Conservation (phyloP, 2,329 filamentous ascomycete genomes). For the Stagonosporopsis tanaceti region DNA sequence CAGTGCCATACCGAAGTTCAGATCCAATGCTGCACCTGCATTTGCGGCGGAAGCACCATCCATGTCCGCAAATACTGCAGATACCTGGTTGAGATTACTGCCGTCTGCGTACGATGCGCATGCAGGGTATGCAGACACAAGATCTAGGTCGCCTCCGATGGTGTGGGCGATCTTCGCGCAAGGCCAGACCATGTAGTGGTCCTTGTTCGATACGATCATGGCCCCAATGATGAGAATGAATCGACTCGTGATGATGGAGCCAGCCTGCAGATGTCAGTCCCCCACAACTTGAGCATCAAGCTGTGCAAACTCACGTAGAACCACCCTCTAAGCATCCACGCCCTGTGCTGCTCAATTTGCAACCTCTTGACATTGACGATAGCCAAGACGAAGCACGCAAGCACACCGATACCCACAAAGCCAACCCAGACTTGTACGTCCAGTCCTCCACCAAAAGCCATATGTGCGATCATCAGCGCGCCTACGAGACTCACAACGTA, state of each 20-base stretch:
- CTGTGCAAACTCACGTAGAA: slow-evolving; percentile 29
- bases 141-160: slow-evolving; percentile 10
- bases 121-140: slow-evolving; percentile 52
- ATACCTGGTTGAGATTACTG: slow-evolving; percentile 29
- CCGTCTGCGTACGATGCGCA: slow-evolving; percentile 55
- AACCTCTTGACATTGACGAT: slow-evolving; percentile 66
- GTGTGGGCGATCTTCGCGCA: slow-evolving; percentile 62
- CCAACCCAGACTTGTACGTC: slow-evolving; percentile 59
- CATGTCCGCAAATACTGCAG: slow-evolving; percentile 39
- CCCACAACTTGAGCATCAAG: too few relatives aligned
- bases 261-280: slow-evolving; percentile 47
- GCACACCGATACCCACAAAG: slow-evolving; percentile 56
- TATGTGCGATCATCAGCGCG: slow-evolving; percentile 62
- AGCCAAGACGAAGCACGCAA: slow-evolving; percentile 56
- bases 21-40: slow-evolving; percentile 55
- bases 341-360: slow-evolving; percentile 58
- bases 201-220: slow-evolving; percentile 48
- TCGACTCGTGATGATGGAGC: slow-evolving; percentile 62
- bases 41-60: slow-evolving; percentile 34
- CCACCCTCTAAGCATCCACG: slow-evolving; percentile 43
- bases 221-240: slow-evolving; percentile 58
- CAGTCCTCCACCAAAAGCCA: slow-evolving; percentile 63
- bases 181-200: slow-evolving; percentile 50
- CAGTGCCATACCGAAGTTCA: slow-evolving; percentile 60
- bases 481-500: slow-evolving; percentile 57